Conservation (phyloP, 2,329 filamentous ascomycete species). For the Penicillium sp. region DNA sequence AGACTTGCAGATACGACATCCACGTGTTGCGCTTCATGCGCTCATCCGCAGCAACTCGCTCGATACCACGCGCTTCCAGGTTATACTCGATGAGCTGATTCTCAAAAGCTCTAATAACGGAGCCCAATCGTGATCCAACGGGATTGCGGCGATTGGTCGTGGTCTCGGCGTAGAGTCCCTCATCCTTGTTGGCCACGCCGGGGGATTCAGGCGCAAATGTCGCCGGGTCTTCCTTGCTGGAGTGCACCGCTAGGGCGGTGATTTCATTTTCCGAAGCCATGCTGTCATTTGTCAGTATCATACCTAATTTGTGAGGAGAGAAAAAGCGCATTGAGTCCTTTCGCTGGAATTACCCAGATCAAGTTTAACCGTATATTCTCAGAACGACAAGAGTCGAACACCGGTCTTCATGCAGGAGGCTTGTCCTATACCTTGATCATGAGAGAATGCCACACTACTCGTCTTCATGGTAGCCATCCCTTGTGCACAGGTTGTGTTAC, state of each 20-base stretch:
- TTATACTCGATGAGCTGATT: slow-evolving; percentile 41
- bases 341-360: slow-evolving; percentile 47
- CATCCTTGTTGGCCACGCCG: slow-evolving; percentile 15
- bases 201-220: slow-evolving; percentile 11
- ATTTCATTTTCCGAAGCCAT: slow-evolving; percentile 31
- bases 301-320: background rate
- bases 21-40: slow-evolving; percentile 51
- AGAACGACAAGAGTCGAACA: slow-evolving; percentile 40
- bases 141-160: slow-evolving; percentile 15
- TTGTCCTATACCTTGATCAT: slow-evolving; percentile 43
- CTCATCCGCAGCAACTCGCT: slow-evolving; percentile 55
- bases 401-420: slow-evolving; percentile 41
- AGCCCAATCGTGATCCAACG: slow-evolving; percentile 26
- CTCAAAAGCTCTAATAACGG: slow-evolving; percentile 36
- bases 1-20: slow-evolving; percentile 56
- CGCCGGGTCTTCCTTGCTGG: slow-evolving; percentile 21
- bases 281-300: slow-evolving; percentile 27
- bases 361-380: slow-evolving; percentile 47
- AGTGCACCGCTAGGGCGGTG: slow-evolving; percentile 25
- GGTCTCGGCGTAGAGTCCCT: slow-evolving; percentile 9
- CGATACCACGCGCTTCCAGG: slow-evolving; percentile 59
- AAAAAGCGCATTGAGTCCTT: slow-evolving; percentile 41
- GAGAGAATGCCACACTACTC: slow-evolving; percentile 38
- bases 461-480: slow-evolving; percentile 34
- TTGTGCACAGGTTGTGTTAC: slow-evolving; percentile 19